A percentile compares a stretch with the other conserved stretches of the same genome.
phyloP scores from a whole-genome alignment of 2,329 filamentous ascomycete species.

The Fusarium armeniacum region DNA sequence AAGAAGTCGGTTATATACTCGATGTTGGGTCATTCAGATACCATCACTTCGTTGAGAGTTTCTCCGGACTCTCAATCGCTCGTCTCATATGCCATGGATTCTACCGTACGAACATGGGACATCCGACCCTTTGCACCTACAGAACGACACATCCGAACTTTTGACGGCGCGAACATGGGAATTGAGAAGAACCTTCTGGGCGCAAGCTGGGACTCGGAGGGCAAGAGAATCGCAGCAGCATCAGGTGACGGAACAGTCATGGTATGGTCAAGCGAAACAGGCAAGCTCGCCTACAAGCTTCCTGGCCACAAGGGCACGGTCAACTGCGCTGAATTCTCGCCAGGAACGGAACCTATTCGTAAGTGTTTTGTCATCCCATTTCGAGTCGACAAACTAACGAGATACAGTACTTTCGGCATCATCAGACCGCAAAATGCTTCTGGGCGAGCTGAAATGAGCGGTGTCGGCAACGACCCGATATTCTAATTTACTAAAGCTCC shows the following conservation, averaged over 20 bases:
- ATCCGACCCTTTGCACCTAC: constrained; percentile 93
- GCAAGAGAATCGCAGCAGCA: constrained; percentile 88
- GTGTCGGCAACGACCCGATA: constrained; percentile 57
- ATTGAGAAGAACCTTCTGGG: constrained; percentile 92
- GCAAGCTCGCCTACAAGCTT: constrained; percentile 92
- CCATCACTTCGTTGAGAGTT: constrained; percentile 89
- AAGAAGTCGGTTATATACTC: constrained; percentile 91
- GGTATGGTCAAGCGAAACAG: constrained; percentile 90
- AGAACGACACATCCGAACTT: constrained; percentile 86
- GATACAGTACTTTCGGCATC: constrained; percentile 85
- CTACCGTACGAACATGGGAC: constrained; percentile 95
- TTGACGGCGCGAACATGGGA: constrained; percentile 90
- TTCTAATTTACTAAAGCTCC: constrained; percentile 24
- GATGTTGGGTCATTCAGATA: constrained; percentile 91
- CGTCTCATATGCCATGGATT: constrained; percentile 93
- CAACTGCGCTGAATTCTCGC: constrained; percentile 93
- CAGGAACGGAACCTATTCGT: constrained; percentile 88
- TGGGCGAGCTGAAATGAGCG: constrained; percentile 79
- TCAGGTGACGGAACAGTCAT: constrained; percentile 92
- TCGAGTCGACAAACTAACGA: constrained; percentile 52
- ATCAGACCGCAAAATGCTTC: constrained; percentile 86
- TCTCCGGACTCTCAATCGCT: constrained; percentile 93
- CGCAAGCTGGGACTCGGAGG: constrained; percentile 89
- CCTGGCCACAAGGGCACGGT: constrained; percentile 96
- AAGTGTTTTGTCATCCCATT: constrained; percentile 58